Evolutionary conservation across 495 filamentous ascomycete species (phyloP), one percentile per base, ranked within the genome.

Genomic region (Trichoderma gamsii): DNA sequence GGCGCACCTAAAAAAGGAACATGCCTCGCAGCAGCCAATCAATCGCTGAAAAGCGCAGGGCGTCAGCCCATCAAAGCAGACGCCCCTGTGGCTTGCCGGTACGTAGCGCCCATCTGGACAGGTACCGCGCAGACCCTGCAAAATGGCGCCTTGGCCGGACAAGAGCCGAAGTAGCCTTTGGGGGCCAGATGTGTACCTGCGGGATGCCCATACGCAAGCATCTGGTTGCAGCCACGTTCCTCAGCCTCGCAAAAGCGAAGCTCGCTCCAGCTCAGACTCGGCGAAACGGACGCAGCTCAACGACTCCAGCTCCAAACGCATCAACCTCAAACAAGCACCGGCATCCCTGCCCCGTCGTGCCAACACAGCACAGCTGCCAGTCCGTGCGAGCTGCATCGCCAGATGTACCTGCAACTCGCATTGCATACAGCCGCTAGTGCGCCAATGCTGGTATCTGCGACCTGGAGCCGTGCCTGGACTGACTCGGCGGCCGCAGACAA

Each of bases 361-460:
- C 56, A 61, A 9, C 56, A 32, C 25, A 61, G 25, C 56, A 38
- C 35, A 38, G 35, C 35, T 38, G 35, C 35, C 35, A 38, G 56
- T 4, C 56, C 13, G 12, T 23, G 29, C 25, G 4, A 29, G 12
- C 16, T 32, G 56, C 56, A 61, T 61, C 56, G 27, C n/a, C 11
- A 23, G n/a, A 23, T 61, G 11, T 29, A 61, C 56, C 56, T 49
- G 44, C 6, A 49, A 15, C n/a, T 7, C 44, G 44, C 29, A 25
- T 32, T 59, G 51, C 51, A 12, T 59, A 21, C 51, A 23, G 21
- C 51, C 21, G 5, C n/a, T 59, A n/a, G 15, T 18, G 15, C 44
- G 44, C n/a, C n/a, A n/a, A 49, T 49, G n/a, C 35, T 49, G 3
- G n/a, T 61, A 61, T 32, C 56, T 18, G 56, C 56, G n/a, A 61